These are phyloP conservation scores for Blastobotrys chiropterorum DNA, from an alignment of 805 yeast genomes.

Conservation along the genomic window DNA sequence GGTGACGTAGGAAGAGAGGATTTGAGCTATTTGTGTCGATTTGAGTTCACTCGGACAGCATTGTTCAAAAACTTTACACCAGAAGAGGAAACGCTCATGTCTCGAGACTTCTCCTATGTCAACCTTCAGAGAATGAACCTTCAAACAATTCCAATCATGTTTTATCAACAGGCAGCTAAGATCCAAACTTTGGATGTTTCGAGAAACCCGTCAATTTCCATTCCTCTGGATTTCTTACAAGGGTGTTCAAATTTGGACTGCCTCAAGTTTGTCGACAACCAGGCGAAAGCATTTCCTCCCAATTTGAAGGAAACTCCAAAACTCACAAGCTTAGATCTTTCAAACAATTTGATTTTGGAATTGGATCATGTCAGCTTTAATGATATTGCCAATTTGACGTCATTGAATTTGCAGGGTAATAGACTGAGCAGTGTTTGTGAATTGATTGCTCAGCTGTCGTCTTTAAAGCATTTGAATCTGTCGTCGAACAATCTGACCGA, in stretches of 20 bases:
- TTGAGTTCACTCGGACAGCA: conserved; percentile 60
- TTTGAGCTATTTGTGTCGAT: conserved; percentile 72
- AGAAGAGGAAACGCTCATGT: conserved; percentile 60
- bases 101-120: conserved; percentile 64
- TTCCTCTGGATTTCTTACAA: conserved; percentile 83
- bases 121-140: conserved; percentile 66
- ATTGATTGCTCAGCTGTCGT: conserved; percentile 47
- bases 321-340: conserved; percentile 62
- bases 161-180: conserved; percentile 74
- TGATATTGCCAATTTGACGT: conserved; percentile 47
- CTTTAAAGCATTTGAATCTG: conserved; percentile 56
- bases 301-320: conserved; percentile 65
- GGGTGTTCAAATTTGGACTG: conserved; percentile 63
- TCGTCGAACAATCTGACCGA: conserved; percentile 64
- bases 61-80: conserved; percentile 52
- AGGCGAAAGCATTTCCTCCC: conserved; percentile 67
- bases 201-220: conserved; percentile 75
- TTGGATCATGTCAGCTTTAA: conserved; percentile 49
- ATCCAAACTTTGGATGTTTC: conserved; percentile 79
- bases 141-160: conserved; percentile 77
- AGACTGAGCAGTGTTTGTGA: conserved; percentile 58
- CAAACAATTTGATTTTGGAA: conserved; percentile 58
- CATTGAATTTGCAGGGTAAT: conserved; percentile 68
- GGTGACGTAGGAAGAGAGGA: conserved; percentile 80
- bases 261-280: conserved; percentile 63